Evolutionary conservation across 129 eudicot species (phyloP).

Genomic region (Lactuca saligna): DNA sequence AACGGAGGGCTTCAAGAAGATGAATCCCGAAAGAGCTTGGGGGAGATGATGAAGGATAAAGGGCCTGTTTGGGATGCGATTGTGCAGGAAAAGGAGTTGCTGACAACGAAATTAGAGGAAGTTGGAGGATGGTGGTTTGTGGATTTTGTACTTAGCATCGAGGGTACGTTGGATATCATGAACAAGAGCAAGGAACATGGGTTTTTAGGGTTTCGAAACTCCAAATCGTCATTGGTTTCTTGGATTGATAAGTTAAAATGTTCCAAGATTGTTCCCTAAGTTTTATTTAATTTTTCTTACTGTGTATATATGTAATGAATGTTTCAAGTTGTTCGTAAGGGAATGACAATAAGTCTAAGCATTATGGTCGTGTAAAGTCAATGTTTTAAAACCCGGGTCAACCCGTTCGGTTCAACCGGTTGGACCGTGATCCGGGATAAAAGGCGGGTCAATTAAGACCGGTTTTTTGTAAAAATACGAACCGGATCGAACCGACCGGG

Average conservation of each 20-base stretch:
- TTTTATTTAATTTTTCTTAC: not conserved
- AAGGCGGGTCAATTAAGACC: too few species aligned
- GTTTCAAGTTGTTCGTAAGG: not conserved
- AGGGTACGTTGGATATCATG: constrained; percentile 28
- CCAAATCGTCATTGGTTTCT: constrained; percentile 26
- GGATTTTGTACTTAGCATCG: constrained; percentile 26
- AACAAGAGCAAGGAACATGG: constrained; percentile 48
- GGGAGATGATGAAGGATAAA: constrained; percentile 54
- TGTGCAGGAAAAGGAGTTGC: constrained; percentile 36
- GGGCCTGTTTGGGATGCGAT: constrained; percentile 58
- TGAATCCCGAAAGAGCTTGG: constrained; percentile 32
- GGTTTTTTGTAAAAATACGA: too few species aligned
- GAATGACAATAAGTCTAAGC: not conserved
- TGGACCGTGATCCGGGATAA: too few species aligned
- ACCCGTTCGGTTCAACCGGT: too few species aligned
- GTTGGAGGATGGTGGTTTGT: constrained; percentile 51
- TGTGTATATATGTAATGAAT: not conserved
- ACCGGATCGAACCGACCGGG: too few species aligned
- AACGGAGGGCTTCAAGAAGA: constrained; percentile 39
- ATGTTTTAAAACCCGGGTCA: too few species aligned
- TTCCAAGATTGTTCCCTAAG: constrained; percentile 30
- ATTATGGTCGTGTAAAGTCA: too few species aligned
- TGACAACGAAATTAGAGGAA: constrained; percentile 40
- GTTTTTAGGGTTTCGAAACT: constrained; percentile 34
- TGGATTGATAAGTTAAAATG: constrained; percentile 41